Evolutionary conservation across 2,329 filamentous ascomycete genomes (phyloP), one percentile per base, ranked within the genome.

Genomic region (Pezicula rhizophila): DNA sequence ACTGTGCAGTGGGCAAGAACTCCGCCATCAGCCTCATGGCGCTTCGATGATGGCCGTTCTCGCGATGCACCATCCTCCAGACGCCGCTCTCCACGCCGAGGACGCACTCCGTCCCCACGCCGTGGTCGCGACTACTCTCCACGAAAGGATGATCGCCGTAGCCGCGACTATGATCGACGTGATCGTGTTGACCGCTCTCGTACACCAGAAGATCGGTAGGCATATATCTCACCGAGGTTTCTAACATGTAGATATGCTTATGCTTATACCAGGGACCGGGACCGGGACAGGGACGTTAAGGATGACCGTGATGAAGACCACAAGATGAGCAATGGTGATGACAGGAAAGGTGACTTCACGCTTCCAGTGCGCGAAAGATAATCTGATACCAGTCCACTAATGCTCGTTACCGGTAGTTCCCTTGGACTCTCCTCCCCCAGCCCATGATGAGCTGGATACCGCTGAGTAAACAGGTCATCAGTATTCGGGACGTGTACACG

Each of bases 11-110:
- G 93, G 93, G 93, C 93, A 63, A 89, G 93, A 62, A 99, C 93
- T 64, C 93, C 93, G 63, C 93, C 93, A 44, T 97, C 93, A 58
- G 93, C 93, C 46, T 97, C 91, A 26, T 99, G 93, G 93, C 88
- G 93, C 54, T 99, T 99, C 67, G 93, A 96, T 70, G 90, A 89
- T 59, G 92, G 91, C 52, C 83, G 87, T 59, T 63, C 61, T 45
- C 56, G 77, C 70, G 56, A 67, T 20, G 47, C 54, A 31, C 52
- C 51, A 37, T 48, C 53, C 49, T 44, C 50, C 41, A 47, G 76
- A 51, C 78, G 75, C 57, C 79, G 80, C 46, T 81, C 82, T 59
- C 81, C 81, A 56, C 82, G 82, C 52, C 78, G 81, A 54, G 77
- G 85, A 59, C 85, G 89, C 52, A 87, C 88, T 53, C 87, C 87